Evolutionary conservation across 2,329 filamentous ascomycete genomes (phyloP), one percentile per base, ranked within the genome.

Genomic region (Leptographium lundbergii): DNA sequence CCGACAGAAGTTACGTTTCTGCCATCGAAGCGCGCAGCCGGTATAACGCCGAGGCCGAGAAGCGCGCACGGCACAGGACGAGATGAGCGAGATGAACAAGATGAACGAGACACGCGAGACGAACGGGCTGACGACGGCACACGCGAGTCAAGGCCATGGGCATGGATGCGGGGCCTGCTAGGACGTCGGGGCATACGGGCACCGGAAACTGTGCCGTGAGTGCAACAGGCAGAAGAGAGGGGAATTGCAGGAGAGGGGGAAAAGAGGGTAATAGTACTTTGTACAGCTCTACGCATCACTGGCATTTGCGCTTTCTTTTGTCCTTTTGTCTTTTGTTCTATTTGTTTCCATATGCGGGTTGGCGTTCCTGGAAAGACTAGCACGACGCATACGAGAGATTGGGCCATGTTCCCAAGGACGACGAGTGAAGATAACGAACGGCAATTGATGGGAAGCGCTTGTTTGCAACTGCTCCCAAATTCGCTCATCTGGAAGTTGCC

Each of bases 141-240:
- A 4, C 32, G 13, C 9, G 32, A 55, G 24, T 17, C 22, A 3
- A 36, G 53, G 24, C 52, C 58, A 25, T 61, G 60, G 60, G 52
- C 59, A 48, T 61, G 60, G 60, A 54, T 61, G 58, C 52, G 59
- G 29, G 48, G 24, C 14, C 56, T 61, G 48, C 50, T 61, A 27
- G 56, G 58, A 0, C 19, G 39, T 9, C 54, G 58, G 13, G 52
- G 42, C 13, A 32, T n/a, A 1, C 50, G 54, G 52, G 48, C 50
- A 9, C 32, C 11, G 29, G 29, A 22, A 34, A 25, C 4, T 25
- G 48, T 9, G 25, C 11, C 22, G 7, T 19, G 48, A 27, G 24
- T 25, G 13, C 24, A 25, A 51, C 29, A 6, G 25, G 14, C 19
- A 19, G 48, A 19, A 19, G 24, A 29, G 29, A 14, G 14, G 13